Base-by-base conservation (phyloP, 1,139 yeast species). In the Taphrina wiesneri region DNA sequence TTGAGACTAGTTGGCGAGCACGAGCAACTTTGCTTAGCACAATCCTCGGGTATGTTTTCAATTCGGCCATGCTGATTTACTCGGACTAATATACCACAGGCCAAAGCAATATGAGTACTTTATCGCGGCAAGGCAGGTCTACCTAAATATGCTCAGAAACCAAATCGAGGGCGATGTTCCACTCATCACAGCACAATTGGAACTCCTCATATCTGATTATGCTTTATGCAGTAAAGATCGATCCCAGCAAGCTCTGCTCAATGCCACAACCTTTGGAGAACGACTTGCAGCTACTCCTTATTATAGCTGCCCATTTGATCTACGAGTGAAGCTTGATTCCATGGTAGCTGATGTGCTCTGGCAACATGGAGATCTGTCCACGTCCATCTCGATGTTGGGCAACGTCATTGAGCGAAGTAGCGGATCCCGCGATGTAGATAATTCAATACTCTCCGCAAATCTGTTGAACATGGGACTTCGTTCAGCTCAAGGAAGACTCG, bases 401-500 rank as follows among this genome's bases (percentile, higher is more conserved):
- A 9, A 21, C 15, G 49, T 45, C 11, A 39, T 39, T n/a, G 43
- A 39, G 7, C 25, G n/a, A 41, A 28, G 7, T 15, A 15, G 39
- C 23, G 43, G 43, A 21, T 19, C 41, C 17, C 4, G 25, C 21
- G 51, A n/a, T 17, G 45, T 15, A 13, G 25, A 36, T 13, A 11
- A 36, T 13, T 41, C 32, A 9, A 15, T 53, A 9, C 32, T 41
- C n/a, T 36, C 61, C 5, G 45, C 23, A 7, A 47, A 47, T 21
- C n/a, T 60, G 32, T 21, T 41, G 4, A 51, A 65, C 11, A 26
- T 65, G n/a, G 90, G 86, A 0, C 80, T 82, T 59, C 90, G 97
- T 96, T 78, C 85, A 67, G 81, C 90, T 0, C 82, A 80, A 51
- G 87, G 96, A 0, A 82, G 88, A 59, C 87, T 86, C 67, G 95